Base-by-base conservation (phyloP, 2,329 filamentous ascomycete genomes). In the Keithomyces neogunnii region DNA sequence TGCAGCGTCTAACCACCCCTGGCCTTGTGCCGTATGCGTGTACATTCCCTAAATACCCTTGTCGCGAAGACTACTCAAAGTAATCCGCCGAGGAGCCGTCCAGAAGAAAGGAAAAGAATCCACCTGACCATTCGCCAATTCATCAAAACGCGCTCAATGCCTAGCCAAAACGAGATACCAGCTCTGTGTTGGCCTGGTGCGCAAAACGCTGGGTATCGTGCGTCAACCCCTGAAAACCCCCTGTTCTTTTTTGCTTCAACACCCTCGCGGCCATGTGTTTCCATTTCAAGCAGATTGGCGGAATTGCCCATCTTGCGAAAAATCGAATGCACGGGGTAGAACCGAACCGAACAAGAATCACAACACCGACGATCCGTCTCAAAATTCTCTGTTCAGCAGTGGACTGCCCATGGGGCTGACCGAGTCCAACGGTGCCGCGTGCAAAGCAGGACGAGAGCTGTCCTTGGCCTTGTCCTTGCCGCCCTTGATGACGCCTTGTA, bases 371-470 rank as follows among this genome's bases (percentile, higher is more conserved):
- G 6, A 2, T 2, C 11, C 33, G 33, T 31, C 33, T 38, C 39
- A 46, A 10, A 40, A 11, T 2, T 6, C 31, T 5, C 31, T 29
- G 35, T 28, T 44, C 19, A 33, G 35, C 42, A 60, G 35, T 3
- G 74, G 73, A 49, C 73, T 77, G n/a, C 63, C 61, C 26, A 70
- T 55, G 1, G 80, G 77, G 57, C 78, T 81, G 50, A 91, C 80
- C 10, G 80, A 81, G 66, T 96, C 88, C 44, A 97, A 70, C 2
- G 91, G 89, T 29, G 88, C 92, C 4, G 89, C 85, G 66, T 97
- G 93, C 55, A 97, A 70, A 3, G 93, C 91, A 13, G 93, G 93
- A 62, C 87, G 88, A 47, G 76, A 74, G 13, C 70, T 66, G 47
- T 73, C 74, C 4, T 73, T 62, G 36, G 71, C 63, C 72, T 78